phyloP scores from a whole-genome alignment of 768 basidiomycete species.

The Suillus occidentalis region DNA sequence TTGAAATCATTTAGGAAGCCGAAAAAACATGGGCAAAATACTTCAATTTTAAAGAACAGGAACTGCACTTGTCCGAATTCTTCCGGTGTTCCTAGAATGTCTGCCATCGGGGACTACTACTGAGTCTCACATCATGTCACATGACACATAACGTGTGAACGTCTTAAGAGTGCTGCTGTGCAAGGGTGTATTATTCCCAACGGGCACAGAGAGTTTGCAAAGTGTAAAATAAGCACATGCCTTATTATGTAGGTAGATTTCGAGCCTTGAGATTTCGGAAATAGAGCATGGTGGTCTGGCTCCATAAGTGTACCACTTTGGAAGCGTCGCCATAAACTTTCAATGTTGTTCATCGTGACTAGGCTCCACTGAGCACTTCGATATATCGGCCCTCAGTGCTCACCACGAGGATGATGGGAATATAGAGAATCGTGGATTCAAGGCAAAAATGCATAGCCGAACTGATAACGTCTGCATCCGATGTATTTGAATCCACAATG shows the following conservation, averaged over 20 bases:
- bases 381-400: background rate
- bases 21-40: background rate
- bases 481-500: background rate
- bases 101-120: background rate
- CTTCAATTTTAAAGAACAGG: background rate
- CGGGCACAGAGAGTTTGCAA: background rate
- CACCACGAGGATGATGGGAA: too few relatives aligned
- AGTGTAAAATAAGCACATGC: background rate
- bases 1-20: background rate
- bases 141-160: background rate
- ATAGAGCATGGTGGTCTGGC: background rate
- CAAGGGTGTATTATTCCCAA: background rate
- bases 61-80: background rate
- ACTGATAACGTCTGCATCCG: background rate
- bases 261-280: background rate
- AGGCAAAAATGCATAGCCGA: background rate
- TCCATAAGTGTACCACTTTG: background rate
- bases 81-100: background rate
- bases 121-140: too few relatives aligned
- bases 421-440: background rate
- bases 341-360: background rate
- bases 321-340: background rate
- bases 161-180: background rate
- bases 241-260: background rate
- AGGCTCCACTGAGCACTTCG: background rate